Percentiles rank a stretch among this genome's conserved stretches.
Conservation (phyloP, 208 protist species). For the Leishmania tarentolae region DNA sequence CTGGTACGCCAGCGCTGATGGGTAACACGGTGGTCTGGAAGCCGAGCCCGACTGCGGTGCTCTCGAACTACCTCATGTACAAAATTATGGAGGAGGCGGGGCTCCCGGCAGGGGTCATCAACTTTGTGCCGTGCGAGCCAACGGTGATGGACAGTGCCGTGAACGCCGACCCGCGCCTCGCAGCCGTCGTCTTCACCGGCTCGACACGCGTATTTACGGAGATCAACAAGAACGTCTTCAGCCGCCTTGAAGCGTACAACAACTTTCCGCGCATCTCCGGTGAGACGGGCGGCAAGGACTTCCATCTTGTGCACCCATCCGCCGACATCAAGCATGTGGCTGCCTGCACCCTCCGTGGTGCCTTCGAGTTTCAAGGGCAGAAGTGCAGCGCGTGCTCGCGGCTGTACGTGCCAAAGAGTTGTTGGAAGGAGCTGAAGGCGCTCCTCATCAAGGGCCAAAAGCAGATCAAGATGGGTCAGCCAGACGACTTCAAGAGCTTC, state of each 20-base stretch:
- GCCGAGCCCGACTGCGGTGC: conserved; percentile 90
- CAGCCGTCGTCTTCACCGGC: conserved; percentile 97
- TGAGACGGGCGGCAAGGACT: conserved; percentile 98
- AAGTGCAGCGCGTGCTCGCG: conserved; percentile 96
- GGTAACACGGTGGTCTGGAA: conserved; percentile 98
- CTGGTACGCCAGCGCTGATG: conserved; percentile 95
- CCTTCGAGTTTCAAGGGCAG: conserved; percentile 98
- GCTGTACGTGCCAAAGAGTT: conserved; percentile 93
- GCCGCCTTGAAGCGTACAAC: conserved; percentile 89
- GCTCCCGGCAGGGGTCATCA: conserved; percentile 96
- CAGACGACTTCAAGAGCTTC: conserved; percentile 92
- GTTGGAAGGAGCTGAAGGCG: conserved; percentile 87
- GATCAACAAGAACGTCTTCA: conserved; percentile 94
- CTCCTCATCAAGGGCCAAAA: conserved; percentile 81
- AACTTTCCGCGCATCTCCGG: conserved; percentile 96
- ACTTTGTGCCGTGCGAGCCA: conserved; percentile 91
- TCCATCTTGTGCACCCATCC: conserved; percentile 94
- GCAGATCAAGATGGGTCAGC: conserved; percentile 94
- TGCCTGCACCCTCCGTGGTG: conserved; percentile 86
- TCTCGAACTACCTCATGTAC: conserved; percentile 94
- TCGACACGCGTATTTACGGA: conserved; percentile 91
- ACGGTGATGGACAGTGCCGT: conserved; percentile 75
- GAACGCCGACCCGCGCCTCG: conserved; percentile 83
- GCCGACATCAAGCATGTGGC: conserved; percentile 88
- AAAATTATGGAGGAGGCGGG: conserved; percentile 96